A percentile compares a stretch with the other conserved stretches of the same genome.
These are phyloP conservation scores for Ziziphus jujuba DNA, from an alignment of 306 rosid species.

Conservation along the genomic window DNA sequence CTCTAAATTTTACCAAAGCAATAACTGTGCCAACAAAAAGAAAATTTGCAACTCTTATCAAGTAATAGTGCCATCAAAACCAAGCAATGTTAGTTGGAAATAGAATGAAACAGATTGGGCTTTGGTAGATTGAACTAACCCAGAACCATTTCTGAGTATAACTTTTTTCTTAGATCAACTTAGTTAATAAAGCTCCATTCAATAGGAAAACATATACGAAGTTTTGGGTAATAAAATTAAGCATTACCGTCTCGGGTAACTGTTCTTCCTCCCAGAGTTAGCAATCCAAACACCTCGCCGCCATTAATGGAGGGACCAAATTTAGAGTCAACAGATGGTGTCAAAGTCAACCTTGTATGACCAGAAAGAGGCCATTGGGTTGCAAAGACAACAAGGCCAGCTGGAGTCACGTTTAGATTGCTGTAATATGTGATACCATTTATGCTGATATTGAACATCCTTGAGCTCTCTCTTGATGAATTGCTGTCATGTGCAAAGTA, in stretches of 20 bases:
- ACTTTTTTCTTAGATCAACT: not conserved
- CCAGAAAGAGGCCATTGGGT: constrained; percentile 83
- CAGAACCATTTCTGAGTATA: too few species aligned
- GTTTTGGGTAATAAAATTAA: too few species aligned
- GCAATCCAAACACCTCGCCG: constrained; percentile 65
- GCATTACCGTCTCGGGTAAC: constrained; percentile 82
- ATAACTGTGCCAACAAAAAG: constrained; percentile 47
- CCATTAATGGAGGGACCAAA: constrained; percentile 78
- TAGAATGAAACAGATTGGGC: not conserved
- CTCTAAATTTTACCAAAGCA: constrained; percentile 53
- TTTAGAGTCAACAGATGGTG: constrained; percentile 52
- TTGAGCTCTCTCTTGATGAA: constrained; percentile 31
- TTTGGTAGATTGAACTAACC: not conserved
- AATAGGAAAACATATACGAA: too few species aligned
- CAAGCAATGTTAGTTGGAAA: not conserved
- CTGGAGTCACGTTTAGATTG: constrained; percentile 48
- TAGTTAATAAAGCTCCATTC: too few species aligned
- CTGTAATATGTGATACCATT: constrained; percentile 60
- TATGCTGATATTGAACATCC: constrained; percentile 54
- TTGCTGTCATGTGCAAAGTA: constrained; percentile 64
- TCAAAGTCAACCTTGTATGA: constrained; percentile 56
- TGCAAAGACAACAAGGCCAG: constrained; percentile 75
- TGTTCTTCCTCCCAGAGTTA: constrained; percentile 70
- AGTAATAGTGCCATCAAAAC: not conserved
- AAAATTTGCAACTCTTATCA: constrained; percentile 5